Evolutionary conservation across 2,329 filamentous ascomycete genomes (phyloP).

Genomic region (Botrytis tulipae): DNA sequence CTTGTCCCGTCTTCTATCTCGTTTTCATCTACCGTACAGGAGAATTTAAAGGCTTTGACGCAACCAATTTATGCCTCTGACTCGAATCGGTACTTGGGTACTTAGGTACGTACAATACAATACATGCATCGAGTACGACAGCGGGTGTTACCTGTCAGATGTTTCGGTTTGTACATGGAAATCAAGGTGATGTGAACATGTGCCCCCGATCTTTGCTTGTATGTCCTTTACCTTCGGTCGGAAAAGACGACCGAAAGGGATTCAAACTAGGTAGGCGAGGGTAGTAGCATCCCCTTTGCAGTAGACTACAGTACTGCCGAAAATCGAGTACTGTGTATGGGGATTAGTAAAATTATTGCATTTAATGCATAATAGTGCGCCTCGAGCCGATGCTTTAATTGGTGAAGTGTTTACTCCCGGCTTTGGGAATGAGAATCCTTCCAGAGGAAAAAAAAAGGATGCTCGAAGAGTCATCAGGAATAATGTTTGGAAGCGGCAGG

Average conservation of each 20-base stretch:
- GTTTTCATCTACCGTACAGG: not conserved
- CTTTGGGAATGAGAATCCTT: constrained; percentile 10
- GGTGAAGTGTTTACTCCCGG: not conserved
- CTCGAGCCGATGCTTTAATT: not conserved
- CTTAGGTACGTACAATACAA: not conserved
- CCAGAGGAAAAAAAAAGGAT: not conserved
- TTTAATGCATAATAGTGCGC: constrained; percentile 8
- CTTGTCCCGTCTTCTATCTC: not conserved
- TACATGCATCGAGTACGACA: constrained; percentile 9
- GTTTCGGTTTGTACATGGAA: constrained; percentile 1
- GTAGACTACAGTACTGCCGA: constrained; percentile 13
- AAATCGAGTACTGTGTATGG: constrained; percentile 9
- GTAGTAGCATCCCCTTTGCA: not conserved
- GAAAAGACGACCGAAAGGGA: not conserved
- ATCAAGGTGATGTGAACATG: constrained; percentile 7
- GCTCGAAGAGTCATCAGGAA: constrained; percentile 1
- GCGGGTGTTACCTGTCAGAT: constrained; percentile 20
- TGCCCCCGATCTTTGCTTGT: not conserved
- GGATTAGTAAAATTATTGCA: constrained; percentile 4
- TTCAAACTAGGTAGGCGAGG: not conserved
- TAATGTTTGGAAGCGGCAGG: not conserved
- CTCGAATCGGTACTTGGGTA: constrained; percentile 11
- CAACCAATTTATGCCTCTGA: not conserved
- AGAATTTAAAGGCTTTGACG: not conserved
- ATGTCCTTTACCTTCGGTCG: not conserved